Evolutionary conservation across 176 grass and related monocot genomes (phyloP).

Genomic region (Bromus sterilis): DNA sequence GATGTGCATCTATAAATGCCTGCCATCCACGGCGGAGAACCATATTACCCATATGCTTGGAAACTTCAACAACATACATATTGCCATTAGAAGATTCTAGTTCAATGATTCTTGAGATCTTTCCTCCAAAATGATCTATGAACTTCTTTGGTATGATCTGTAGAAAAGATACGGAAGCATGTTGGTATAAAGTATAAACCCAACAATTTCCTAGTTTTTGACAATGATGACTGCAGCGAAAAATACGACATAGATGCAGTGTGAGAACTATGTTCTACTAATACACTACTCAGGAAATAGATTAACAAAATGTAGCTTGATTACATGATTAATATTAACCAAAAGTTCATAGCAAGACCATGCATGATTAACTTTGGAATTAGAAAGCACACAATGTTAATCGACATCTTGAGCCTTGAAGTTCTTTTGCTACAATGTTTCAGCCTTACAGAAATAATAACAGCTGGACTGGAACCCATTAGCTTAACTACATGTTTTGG

Average conservation of each 20-base stretch:
- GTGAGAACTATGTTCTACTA: not conserved
- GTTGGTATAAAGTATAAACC: not conserved
- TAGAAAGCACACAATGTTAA: not conserved
- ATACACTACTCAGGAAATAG: not conserved
- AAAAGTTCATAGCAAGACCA: not conserved
- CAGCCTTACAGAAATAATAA: not conserved
- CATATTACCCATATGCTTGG: not conserved
- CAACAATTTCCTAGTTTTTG: not conserved
- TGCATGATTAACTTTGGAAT: not conserved
- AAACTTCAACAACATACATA: slow-evolving; percentile 10
- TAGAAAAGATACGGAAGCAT: not conserved
- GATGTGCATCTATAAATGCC: slow-evolving; percentile 8
- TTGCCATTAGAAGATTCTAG: slow-evolving; percentile 16
- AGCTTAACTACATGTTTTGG: not conserved
- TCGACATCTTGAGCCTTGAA: not conserved
- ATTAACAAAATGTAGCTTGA: not conserved
- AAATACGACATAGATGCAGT: not conserved
- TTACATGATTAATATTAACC: not conserved
- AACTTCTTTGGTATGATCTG: slow-evolving; percentile 41
- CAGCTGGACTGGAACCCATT: not conserved
- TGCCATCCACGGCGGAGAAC: slow-evolving; percentile 20
- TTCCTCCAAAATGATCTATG: slow-evolving; percentile 9
- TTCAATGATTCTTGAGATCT: slow-evolving; percentile 5
- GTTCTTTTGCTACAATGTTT: not conserved
- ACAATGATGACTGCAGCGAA: not conserved